Conservation (phyloP, 140 eudicot genomes). For the Erigeron philadelphicus region DNA sequence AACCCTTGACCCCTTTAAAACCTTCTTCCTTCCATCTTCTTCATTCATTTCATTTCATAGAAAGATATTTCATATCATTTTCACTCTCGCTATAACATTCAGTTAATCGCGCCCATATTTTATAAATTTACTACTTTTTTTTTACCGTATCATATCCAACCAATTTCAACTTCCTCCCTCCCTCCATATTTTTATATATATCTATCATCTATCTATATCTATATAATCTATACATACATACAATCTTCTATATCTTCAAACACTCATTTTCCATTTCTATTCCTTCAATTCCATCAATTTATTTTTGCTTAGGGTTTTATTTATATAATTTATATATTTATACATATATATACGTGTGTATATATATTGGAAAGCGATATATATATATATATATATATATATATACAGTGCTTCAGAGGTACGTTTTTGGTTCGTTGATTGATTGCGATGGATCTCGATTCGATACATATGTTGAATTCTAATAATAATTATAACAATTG, state of each 20-base stretch:
- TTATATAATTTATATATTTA: background rate
- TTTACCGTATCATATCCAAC: background rate
- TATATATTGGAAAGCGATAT: slow-evolving; percentile 6
- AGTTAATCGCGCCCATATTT: slow-evolving; percentile 18
- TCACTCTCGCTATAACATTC: too few relatives aligned
- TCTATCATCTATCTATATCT: background rate
- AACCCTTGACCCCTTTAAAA: slow-evolving; percentile 29
- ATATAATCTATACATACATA: background rate
- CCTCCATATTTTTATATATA: background rate
- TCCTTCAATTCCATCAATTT: background rate
- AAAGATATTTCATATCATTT: background rate
- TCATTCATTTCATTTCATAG: slow-evolving; percentile 5
- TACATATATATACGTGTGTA: background rate
- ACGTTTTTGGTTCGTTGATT: slow-evolving; percentile 26
- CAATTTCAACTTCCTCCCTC: slow-evolving; percentile 20
- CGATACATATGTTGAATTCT: slow-evolving; percentile 10
- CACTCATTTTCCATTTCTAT: slow-evolving; percentile 16
- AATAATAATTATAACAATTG: slow-evolving; percentile 5
- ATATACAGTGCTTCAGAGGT: slow-evolving; percentile 31
- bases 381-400: background rate
- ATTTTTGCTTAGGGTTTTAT: slow-evolving; percentile 26
- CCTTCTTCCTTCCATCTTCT: slow-evolving; percentile 21
- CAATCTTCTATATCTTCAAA: background rate
- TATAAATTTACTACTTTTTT: too few relatives aligned
- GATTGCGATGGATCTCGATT: slow-evolving; percentile 38